Evolutionary conservation across 805 yeast species (phyloP).

Genomic region (Blastobotrys mokoenaii): DNA sequence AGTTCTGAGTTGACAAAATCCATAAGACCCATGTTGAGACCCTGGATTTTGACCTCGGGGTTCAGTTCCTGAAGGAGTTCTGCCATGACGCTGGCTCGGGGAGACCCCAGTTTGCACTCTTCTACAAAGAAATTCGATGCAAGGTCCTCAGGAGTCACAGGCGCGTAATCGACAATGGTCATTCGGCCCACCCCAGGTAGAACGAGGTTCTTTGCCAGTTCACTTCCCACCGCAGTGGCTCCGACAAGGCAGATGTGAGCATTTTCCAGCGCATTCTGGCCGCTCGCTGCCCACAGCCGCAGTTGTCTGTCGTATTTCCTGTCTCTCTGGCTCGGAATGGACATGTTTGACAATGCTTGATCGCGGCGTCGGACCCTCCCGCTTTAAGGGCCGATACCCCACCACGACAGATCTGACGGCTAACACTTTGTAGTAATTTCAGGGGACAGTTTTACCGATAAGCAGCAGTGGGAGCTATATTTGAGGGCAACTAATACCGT

Average conservation of each 20-base stretch:
- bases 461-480: too few species aligned
- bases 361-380: too few species aligned
- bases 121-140: constrained; percentile 56
- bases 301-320: constrained; percentile 76
- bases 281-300: constrained; percentile 75
- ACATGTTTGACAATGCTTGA: too few species aligned
- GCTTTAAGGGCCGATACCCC: too few species aligned
- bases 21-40: background rate
- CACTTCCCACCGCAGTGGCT: constrained; percentile 48
- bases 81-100: constrained; percentile 34
- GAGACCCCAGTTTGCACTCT: constrained; percentile 35
- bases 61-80: constrained; percentile 48
- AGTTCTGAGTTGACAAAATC: background rate
- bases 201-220: constrained; percentile 66
- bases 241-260: constrained; percentile 57
- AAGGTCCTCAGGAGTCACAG: constrained; percentile 38
- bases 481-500: too few species aligned
- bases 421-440: too few species aligned
- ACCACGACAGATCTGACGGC: too few species aligned
- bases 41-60: constrained; percentile 41
- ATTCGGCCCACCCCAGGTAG: constrained; percentile 65
- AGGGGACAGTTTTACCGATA: too few species aligned
- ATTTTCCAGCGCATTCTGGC: constrained; percentile 53
- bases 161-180: constrained; percentile 44
- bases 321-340: constrained; percentile 15